Evolutionary conservation across 2,329 filamentous ascomycete genomes (phyloP).

Genomic region (Esteya vermicola): DNA sequence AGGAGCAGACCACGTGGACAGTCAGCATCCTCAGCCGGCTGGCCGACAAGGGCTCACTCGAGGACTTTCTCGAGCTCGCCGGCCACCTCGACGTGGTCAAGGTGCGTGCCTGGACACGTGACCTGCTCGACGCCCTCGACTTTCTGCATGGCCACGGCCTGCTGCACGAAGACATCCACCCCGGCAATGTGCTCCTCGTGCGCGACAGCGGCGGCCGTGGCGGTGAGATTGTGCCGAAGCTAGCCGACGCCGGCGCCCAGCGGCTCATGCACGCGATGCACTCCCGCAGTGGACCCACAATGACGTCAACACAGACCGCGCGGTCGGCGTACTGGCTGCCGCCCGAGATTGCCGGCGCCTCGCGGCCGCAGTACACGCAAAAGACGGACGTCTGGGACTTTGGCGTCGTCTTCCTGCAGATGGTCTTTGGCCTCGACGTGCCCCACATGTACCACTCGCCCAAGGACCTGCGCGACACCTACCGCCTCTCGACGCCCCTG

Average conservation of each 20-base stretch:
- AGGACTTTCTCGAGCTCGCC: conserved; percentile 68
- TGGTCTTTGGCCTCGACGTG: conserved; percentile 76
- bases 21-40: conserved; percentile 63
- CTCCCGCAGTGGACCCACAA: conserved; percentile 31
- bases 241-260: conserved; percentile 62
- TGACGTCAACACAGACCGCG: conserved; percentile 42
- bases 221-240: conserved; percentile 57
- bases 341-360: conserved; percentile 55
- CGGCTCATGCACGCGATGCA: conserved; percentile 49
- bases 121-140: conserved; percentile 76
- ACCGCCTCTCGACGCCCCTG: conserved; percentile 59
- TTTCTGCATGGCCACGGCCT: conserved; percentile 78
- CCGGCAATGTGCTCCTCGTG: conserved; percentile 65
- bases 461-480: conserved; percentile 52
- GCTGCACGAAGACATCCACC: conserved; percentile 70
- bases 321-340: conserved; percentile 74
- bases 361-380: conserved; percentile 48
- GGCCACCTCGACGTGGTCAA: conserved; percentile 60
- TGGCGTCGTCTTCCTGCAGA: conserved; percentile 80
- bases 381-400: conserved; percentile 95
- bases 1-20: conserved; percentile 42
- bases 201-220: conserved; percentile 49
- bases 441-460: conserved; percentile 69
- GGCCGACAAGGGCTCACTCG: conserved; percentile 69
- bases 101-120: conserved; percentile 79